Evolutionary conservation across 169 alveolate genomes (phyloP).

Genomic region (Babesia bovis): DNA sequence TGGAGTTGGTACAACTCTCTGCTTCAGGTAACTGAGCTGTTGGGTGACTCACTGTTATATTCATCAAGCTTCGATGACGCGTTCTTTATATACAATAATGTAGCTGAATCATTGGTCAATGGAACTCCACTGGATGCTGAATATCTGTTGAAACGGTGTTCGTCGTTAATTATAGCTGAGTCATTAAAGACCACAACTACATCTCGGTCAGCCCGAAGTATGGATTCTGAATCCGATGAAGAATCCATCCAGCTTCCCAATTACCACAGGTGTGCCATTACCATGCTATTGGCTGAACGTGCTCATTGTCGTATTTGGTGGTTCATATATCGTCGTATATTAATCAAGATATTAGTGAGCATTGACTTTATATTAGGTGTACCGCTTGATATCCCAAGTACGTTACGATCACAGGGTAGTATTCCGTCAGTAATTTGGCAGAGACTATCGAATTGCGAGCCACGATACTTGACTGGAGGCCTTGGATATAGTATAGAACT

Average conservation of each 20-base stretch:
- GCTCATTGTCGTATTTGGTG: conserved; percentile 14
- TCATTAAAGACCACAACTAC: background rate
- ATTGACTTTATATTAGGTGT: conserved; percentile 2
- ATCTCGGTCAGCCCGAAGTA: background rate
- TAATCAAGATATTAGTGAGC: conserved; percentile 26
- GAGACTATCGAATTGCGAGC: background rate
- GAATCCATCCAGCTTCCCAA: conserved; percentile 4
- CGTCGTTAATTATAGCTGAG: conserved; percentile 5
- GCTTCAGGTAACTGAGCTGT: conserved; percentile 17
- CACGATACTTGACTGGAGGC: background rate
- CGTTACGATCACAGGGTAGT: background rate
- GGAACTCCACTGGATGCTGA: conserved; percentile 18
- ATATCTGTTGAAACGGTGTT: conserved; percentile 16
- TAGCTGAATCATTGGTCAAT: conserved; percentile 20
- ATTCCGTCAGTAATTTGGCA: conserved; percentile 1
- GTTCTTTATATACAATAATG: conserved; percentile 25
- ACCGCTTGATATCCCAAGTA: background rate
- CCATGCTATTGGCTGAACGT: conserved; percentile 10
- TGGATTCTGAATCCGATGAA: background rate
- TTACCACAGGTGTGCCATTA: background rate
- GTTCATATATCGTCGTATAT: conserved; percentile 4
- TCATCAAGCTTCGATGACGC: conserved; percentile 37
- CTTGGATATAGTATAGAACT: background rate
- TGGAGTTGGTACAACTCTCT: conserved; percentile 36
- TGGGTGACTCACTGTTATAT: conserved; percentile 51